A percentile compares a stretch with the other conserved stretches of the same genome.
phyloP scores from a whole-genome alignment of 75 land plant species.

The Selaginella tamariscina region DNA sequence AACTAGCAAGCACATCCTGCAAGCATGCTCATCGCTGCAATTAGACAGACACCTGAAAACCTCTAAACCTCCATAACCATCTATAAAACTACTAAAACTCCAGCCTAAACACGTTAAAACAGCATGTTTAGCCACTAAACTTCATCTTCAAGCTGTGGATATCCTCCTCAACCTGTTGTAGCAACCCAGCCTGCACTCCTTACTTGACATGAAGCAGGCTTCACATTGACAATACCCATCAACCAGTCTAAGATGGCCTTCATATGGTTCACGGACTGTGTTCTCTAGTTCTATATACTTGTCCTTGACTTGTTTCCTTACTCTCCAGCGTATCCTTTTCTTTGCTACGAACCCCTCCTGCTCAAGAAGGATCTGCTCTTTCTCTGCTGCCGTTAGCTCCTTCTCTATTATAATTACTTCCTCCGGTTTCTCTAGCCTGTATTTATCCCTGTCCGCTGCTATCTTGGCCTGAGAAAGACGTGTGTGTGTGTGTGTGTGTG shows the following conservation, averaged over 20 bases:
- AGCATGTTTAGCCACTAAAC: too few species aligned
- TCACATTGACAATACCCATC: neutral
- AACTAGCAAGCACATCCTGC: constrained; percentile 12
- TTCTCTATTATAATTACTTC: neutral
- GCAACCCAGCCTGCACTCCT: neutral
- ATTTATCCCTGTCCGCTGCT: neutral
- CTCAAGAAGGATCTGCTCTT: neutral
- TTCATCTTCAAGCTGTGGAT: too few species aligned
- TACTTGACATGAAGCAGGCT: neutral
- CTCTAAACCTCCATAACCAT: too few species aligned
- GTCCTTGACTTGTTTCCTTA: neutral
- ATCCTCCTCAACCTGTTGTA: too few species aligned
- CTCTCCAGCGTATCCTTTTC: constrained; percentile 4
- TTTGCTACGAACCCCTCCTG: constrained; percentile 3
- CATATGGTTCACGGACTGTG: too few species aligned
- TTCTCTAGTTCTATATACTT: neutral
- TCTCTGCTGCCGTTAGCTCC: neutral
- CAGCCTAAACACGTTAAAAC: too few species aligned
- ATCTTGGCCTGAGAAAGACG: too few species aligned
- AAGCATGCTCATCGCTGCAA: neutral
- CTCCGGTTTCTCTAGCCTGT: constrained; percentile 6
- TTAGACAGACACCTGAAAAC: too few species aligned
- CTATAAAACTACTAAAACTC: too few species aligned
- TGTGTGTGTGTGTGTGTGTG: too few species aligned
- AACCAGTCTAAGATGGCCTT: neutral